Evolutionary conservation across 306 rosid genomes (phyloP), one percentile per base, ranked within the genome.

Genomic region (Casuarina glauca): DNA sequence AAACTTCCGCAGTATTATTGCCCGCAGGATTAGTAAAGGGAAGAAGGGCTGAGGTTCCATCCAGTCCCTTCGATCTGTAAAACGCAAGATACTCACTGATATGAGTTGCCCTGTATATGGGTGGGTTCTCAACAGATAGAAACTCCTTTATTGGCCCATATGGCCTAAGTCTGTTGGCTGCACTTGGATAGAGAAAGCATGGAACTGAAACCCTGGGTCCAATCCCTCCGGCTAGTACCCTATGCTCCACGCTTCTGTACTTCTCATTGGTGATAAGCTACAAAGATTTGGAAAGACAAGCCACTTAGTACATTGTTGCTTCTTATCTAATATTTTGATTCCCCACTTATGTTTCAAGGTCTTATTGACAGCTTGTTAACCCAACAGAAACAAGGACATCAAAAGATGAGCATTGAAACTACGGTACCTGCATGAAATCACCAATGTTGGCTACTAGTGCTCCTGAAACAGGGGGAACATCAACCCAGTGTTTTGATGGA

Each of bases 231-330:
- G 80, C 88, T 76, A 89, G 77, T 6, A 91, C 98, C 77, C 91
- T 74, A 36, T 91, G 98, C 89, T 89, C 89, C 71, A 87, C 93
- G 46, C 96, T 91, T 70, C 70, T 87, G 89, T 90, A 87, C 85
- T 85, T 90, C 85, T 91, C 97, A 55, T 93, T 91, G 54, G 88
- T 90, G 61, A 91, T 88, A 4, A 91, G 91, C 98, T 93, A 78
- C 84, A 45, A 63, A 20, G 0, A 4, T 43, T n/a, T 5, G 4
- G 64, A 58, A 20, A 58, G 36, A 9, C 38, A 26, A 26, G 38
- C 15, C 64, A 58, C 12, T 26, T 26, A 26, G 32, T 26, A 26
- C 32, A 26, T 26, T 26, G 32, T 26, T 26, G 32, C 32, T 26
- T 26, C 32, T 26, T 26, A 26, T 26, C 32, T 26, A 26, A 26